Evolutionary conservation across 495 filamentous ascomycete species (phyloP), one percentile per base, ranked within the genome.

Genomic region (Xylaria acuta): DNA sequence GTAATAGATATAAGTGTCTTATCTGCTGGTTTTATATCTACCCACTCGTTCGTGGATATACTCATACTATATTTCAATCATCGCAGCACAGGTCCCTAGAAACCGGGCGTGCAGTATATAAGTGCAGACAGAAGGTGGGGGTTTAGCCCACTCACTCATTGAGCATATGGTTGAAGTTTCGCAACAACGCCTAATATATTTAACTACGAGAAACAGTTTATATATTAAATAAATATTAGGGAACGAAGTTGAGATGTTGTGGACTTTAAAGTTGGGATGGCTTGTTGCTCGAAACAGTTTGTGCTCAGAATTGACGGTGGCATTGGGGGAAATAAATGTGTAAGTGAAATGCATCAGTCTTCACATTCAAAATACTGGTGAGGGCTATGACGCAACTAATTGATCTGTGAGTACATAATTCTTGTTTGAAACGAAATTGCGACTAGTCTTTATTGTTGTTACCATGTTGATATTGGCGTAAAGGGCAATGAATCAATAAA

Each of bases 401-500:
- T 14, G 7, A 60, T 60, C 34, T n/a, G 34, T 14, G 32, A 38
- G 32, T 32, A 22, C 34, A 34, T 38, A 36, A 60, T 60, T 60
- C 27, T n/a, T 22, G 32, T 64, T 45, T 64, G 60, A 64, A 64
- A 18, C 38, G 11, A 64, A 30, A 66, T 36, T 66, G 64, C 1
- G 51, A 18, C 27, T 12, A 8, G 27, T 51, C 25, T 0, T 32
- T 36, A 27, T 65, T 65, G 41, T 65, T 64, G 38, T 64, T 64
- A 22, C 36, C 34, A 47, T 64, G 60, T 40, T 40, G 63, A 8
- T 38, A 47, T 41, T 27, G 27, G 49, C 65, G n/a, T 25, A 58
- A 58, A 18, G 12, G 65, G 65, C 36, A 68, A 68, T 43, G 5
- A 68, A 58, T 68, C 65, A 68, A 68, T 68, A 68, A 69, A 49